Evolutionary conservation across 2,329 filamentous ascomycete genomes (phyloP).

Genomic region (Dactylellina drechsleri): DNA sequence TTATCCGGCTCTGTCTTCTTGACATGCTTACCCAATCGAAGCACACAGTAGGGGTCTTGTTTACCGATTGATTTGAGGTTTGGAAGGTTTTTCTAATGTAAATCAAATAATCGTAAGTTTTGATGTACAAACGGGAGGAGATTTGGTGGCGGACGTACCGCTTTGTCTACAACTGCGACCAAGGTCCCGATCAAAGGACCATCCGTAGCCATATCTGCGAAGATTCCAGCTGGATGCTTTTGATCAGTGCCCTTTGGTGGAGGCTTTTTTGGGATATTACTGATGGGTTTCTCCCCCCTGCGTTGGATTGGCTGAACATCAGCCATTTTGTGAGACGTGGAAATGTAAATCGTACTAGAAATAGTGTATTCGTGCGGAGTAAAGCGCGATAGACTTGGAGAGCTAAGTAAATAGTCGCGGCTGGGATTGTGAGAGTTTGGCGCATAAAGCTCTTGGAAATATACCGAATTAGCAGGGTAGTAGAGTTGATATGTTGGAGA

Average conservation of each 20-base stretch:
- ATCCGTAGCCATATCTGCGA: conserved; percentile 58
- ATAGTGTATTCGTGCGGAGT: not conserved
- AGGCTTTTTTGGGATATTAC: conserved; percentile 26
- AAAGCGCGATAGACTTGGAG: no score
- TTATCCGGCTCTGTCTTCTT: conserved; percentile 97
- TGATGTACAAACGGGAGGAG: not conserved
- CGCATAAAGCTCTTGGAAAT: not conserved
- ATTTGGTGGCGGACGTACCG: conserved; percentile 60
- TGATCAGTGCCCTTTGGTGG: conserved; percentile 52
- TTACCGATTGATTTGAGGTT: conserved; percentile 98
- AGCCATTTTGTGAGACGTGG: conserved; percentile 33
- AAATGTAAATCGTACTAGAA: conserved; percentile 25
- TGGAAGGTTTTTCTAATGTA: conserved; percentile 81
- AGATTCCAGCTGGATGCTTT: conserved; percentile 58
- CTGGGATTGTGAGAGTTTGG: not conserved
- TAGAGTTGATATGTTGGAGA: not conserved
- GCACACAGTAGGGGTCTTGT: conserved; percentile 96
- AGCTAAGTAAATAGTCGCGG: not conserved
- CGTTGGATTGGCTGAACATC: conserved; percentile 47
- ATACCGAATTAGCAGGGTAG: conserved; percentile 1
- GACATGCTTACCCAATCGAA: conserved; percentile 91
- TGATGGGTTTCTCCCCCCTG: conserved; percentile 37
- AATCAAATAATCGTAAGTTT: not conserved
- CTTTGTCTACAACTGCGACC: conserved; percentile 89
- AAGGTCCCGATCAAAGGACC: conserved; percentile 83